Evolutionary conservation across 2,329 filamentous ascomycete genomes (phyloP), one percentile per base, ranked within the genome.

Genomic region (Juglanconis sp.): DNA sequence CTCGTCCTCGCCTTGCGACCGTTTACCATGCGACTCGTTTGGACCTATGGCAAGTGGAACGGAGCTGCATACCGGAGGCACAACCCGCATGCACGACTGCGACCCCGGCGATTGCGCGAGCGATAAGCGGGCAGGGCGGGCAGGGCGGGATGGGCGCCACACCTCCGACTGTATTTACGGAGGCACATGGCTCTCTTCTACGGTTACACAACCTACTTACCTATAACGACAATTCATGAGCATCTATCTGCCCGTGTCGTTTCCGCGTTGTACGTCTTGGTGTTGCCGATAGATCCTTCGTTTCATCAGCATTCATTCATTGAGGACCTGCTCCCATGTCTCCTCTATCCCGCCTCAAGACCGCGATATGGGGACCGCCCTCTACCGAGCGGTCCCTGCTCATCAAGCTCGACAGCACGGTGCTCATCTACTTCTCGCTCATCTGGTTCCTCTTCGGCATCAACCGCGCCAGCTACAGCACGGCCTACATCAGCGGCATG

Each of bases 381-480:
- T 66, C 65, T 5, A 42, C 60, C 40, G 57, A 70, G 61, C 66
- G 68, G 8, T 58, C 63, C 13, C 66, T 75, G 47, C 67, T 77
- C 35, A 70, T 72, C 42, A 76, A 75, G 65, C 71, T 78, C 7
- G 76, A 78, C 61, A 68, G 72, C 49, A 77, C 75, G 0, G 67
- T 78, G 6, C 69, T 78, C 24, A 72, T 73, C 1, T 79, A 79
- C 61, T 78, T 79, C 63, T 77, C 76, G 0, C 65, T 78, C 11
- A 74, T 79, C n/a, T 79, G 76, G 77, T 79, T 79, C 54, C 67
- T 79, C 3, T 79, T 79, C 58, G 77, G 77, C 34, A 71, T 79
- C 53, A 78, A 76, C 5, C 70, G 77, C 10, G 71, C 77, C 34
- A 76, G 73, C 63, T 79, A 79, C 62, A 73, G 67, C 36, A 76